A percentile compares a stretch with the other conserved stretches of the same genome.
Conservation (phyloP, 768 basidiomycete genomes). For the Lentinus brumalis region DNA sequence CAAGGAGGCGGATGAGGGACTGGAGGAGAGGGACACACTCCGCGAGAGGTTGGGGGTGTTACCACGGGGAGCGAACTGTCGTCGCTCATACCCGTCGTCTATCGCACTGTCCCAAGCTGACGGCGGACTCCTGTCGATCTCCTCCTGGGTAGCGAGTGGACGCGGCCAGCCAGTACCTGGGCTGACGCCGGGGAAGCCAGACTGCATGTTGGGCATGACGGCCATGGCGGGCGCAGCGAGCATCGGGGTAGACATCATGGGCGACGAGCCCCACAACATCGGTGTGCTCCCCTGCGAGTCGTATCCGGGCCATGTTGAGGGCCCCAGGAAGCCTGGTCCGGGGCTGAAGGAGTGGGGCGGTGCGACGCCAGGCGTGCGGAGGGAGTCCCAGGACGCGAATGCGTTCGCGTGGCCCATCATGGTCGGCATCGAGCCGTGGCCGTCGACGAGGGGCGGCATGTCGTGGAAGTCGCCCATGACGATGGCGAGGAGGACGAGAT, state of each 20-base stretch:
- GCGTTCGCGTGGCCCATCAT: neutral
- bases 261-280: neutral
- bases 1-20: slow-evolving; percentile 15
- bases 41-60: slow-evolving; percentile 14
- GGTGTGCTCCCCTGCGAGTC: slow-evolving; percentile 4
- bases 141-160: neutral
- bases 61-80: slow-evolving; percentile 11
- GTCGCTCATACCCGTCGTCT: slow-evolving; percentile 7
- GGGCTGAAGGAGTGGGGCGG: slow-evolving; percentile 1
- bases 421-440: neutral
- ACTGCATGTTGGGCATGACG: slow-evolving; percentile 2
- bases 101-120: neutral
- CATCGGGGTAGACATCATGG: slow-evolving; percentile 4
- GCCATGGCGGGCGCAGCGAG: slow-evolving; percentile 4
- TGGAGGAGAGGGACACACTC: slow-evolving; percentile 15
- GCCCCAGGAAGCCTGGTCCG: slow-evolving; percentile 1
- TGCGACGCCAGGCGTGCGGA: neutral
- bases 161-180: slow-evolving; percentile 9
- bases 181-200: neutral
- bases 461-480: slow-evolving; percentile 19
- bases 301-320: neutral
- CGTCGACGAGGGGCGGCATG: slow-evolving; percentile 22
- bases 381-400: neutral
- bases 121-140: no score
- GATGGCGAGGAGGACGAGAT: slow-evolving; percentile 1